phyloP scores from a whole-genome alignment of 768 basidiomycete species.

The Cystofilobasidium macerans region DNA sequence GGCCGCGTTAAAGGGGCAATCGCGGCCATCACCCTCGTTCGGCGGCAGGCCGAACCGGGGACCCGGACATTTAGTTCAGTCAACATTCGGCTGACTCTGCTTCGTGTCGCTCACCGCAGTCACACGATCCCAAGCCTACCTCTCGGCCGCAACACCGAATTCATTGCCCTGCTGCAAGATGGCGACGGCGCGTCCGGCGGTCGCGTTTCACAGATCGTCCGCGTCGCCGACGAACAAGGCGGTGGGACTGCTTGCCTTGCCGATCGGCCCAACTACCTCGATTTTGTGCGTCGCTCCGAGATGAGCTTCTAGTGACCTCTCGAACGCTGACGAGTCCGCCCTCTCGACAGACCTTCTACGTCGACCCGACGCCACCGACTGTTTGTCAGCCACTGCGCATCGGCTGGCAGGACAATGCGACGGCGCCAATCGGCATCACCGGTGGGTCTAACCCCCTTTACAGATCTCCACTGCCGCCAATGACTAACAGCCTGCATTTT shows the following conservation, averaged over 20 bases:
- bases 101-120: neutral
- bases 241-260: conserved; percentile 12
- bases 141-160: conserved; percentile 10
- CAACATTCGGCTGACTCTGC: neutral
- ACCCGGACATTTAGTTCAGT: too few relatives aligned
- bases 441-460: neutral
- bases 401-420: conserved; percentile 4
- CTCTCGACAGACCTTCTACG: neutral
- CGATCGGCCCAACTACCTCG: conserved; percentile 16
- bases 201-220: conserved; percentile 19
- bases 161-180: conserved; percentile 23
- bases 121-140: conserved; percentile 15
- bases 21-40: too few relatives aligned
- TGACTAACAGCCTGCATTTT: neutral
- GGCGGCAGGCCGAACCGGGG: too few relatives aligned
- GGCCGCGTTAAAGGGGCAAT: too few relatives aligned
- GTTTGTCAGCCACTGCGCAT: conserved; percentile 10
- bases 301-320: neutral
- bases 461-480: neutral
- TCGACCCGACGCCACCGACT: conserved; percentile 9
- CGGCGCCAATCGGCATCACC: conserved; percentile 10
- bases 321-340: neutral
- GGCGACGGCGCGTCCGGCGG: conserved; percentile 12
- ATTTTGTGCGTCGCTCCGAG: conserved; percentile 5
- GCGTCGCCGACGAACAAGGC: neutral